Evolutionary conservation across 192 early-diverging fungal genomes (phyloP).

Genomic region (Chytriomyces confervae): DNA sequence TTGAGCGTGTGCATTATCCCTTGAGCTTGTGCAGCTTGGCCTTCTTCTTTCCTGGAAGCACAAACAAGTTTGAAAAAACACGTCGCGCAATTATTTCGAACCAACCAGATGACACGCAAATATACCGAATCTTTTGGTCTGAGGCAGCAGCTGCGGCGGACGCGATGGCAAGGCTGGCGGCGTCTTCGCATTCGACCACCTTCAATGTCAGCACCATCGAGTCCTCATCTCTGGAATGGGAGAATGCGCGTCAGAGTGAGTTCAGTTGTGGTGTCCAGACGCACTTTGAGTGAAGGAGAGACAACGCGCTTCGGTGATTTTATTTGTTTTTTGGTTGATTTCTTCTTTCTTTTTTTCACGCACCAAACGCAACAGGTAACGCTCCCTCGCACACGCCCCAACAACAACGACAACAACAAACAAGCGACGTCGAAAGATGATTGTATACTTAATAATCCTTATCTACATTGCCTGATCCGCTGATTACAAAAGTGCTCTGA

Average conservation of each 20-base stretch:
- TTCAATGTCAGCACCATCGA: neutral
- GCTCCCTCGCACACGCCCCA: neutral
- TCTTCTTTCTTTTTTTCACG: neutral
- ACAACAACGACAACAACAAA: conserved; percentile 3
- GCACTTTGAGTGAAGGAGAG: conserved; percentile 17
- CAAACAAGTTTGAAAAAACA: neutral
- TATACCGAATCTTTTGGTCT: conserved; percentile 32
- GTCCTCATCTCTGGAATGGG: conserved; percentile 13
- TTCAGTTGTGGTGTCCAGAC: neutral
- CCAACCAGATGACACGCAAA: conserved; percentile 37
- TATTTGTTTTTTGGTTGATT: neutral
- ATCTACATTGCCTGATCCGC: conserved; percentile 32
- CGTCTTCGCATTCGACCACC: conserved; percentile 30
- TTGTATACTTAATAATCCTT: conserved; percentile 27
- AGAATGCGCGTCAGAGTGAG: neutral
- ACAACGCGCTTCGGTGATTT: neutral
- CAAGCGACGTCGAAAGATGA: conserved; percentile 9
- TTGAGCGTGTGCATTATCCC: conserved; percentile 46
- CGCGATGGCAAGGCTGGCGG: neutral
- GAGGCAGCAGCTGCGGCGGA: neutral
- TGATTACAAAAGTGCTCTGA: conserved; percentile 30
- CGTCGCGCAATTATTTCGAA: neutral
- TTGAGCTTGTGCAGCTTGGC: conserved; percentile 55
- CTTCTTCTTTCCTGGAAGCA: conserved; percentile 12
- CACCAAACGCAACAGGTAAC: neutral